Percentiles rank a stretch among this genome's conserved stretches.
These are phyloP conservation scores for Euphorbia lathyris DNA, from an alignment of 345 rosid genomes.

Conservation along the genomic window DNA sequence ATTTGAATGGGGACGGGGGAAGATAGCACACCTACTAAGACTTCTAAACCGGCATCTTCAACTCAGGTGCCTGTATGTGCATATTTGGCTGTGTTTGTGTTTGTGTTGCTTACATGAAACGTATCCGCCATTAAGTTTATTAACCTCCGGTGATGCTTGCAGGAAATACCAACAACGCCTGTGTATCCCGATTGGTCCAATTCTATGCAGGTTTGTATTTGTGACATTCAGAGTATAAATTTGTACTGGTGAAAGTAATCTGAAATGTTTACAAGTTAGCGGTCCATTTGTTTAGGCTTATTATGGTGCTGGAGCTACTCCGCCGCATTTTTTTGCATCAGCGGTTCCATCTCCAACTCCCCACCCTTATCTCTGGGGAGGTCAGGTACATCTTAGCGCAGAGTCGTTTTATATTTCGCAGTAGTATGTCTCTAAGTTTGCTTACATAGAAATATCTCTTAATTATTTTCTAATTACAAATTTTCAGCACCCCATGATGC, in stretches of 20 bases:
- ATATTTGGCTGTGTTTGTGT: background rate
- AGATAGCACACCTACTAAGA: slow-evolving; percentile 60
- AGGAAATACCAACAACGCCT: slow-evolving; percentile 73
- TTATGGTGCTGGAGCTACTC: slow-evolving; percentile 83
- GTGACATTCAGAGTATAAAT: slow-evolving; percentile 7
- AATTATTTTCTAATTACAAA: slow-evolving; percentile 15
- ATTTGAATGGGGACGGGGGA: slow-evolving; percentile 73
- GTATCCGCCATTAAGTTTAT: background rate
- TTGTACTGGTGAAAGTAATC: slow-evolving; percentile 4
- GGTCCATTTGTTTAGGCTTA: slow-evolving; percentile 62
- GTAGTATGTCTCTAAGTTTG: background rate
- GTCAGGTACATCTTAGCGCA: slow-evolving; percentile 57
- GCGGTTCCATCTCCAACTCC: slow-evolving; percentile 84
- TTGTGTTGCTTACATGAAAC: background rate
- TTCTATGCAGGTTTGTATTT: slow-evolving; percentile 74
- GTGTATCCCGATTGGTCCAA: slow-evolving; percentile 83
- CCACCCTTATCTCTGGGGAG: slow-evolving; percentile 85
- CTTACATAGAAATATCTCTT: slow-evolving; percentile 8
- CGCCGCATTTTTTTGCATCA: slow-evolving; percentile 81
- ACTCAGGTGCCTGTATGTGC: slow-evolving; percentile 45
- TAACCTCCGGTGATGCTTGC: slow-evolving; percentile 17
- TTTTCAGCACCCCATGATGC: slow-evolving; percentile 80
- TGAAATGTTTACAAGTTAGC: slow-evolving; percentile 21
- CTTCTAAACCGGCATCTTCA: slow-evolving; percentile 70
- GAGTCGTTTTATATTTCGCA: background rate